Evolutionary conservation across 106 monocot species (phyloP), one percentile per base, ranked within the genome.

Genomic region (Allium sativum): DNA sequence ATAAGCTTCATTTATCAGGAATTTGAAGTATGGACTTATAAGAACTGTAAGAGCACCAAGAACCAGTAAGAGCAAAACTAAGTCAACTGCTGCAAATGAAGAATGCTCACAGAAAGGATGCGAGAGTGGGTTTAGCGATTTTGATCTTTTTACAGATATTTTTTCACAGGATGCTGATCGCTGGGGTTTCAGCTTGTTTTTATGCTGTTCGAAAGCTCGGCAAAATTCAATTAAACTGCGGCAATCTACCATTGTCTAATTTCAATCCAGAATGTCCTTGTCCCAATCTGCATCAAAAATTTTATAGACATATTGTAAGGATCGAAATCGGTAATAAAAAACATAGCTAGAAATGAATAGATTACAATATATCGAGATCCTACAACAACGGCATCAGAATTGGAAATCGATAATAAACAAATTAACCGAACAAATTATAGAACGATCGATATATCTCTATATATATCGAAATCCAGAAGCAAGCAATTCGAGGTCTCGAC

Each of bases 201-300:
- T 82, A 21, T 81, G 89, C 71, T 87, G 84, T 78, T 86, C 89
- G 75, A 94, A 94, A 11, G 85, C 73, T 18, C 86, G 71, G 75
- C 84, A 84, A 78, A 94, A 94, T 74, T 94, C 93, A 71, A 94
- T 94, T 73, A 94, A 53, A 67, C 89, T 89, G 55, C 89, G 85
- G 76, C 93, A 94, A 55, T 94, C 93, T 0, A 60, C 60, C 60
- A 60, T 60, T 58, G 57, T 31, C 31, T 31, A 5, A 31, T 31
- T 58, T 58, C 40, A 58, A 58, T 58, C 57, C 57, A 58, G 57
- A 21, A 40, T 58, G 12, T 12, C 2, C 57, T 58, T 58, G 12
- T 12, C 2, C 57, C 22, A 58, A 58, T 40, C 57, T 58, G 57
- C 57, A 58, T 7, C 0, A 58, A 58, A 58, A 31, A 31, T 3